These are phyloP conservation scores for Russula sp. DNA, from an alignment of 768 basidiomycete species.

Conservation along the genomic window DNA sequence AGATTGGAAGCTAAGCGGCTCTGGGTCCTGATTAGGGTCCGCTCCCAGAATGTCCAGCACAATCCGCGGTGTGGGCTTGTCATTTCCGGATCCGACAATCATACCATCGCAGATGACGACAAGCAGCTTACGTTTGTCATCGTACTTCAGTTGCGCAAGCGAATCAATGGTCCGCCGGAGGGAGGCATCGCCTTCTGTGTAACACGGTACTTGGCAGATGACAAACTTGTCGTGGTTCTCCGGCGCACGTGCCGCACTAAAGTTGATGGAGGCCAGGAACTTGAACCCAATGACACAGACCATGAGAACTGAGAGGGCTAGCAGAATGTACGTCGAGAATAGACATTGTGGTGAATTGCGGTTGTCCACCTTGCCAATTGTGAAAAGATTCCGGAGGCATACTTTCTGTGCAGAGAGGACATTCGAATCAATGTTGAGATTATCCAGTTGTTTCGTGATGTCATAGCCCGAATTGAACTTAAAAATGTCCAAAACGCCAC, in stretches of 20 bases:
- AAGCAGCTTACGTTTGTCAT: slow-evolving; percentile 94
- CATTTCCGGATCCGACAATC: slow-evolving; percentile 96
- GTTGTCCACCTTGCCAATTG: slow-evolving; percentile 86
- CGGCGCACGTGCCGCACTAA: slow-evolving; percentile 69
- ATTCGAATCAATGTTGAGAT: slow-evolving; percentile 50
- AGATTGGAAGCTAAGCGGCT: slow-evolving; percentile 89
- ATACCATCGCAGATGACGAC: slow-evolving; percentile 96
- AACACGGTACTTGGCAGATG: slow-evolving; percentile 97
- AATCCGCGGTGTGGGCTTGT: slow-evolving; percentile 91
- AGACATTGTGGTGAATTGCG: slow-evolving; percentile 87
- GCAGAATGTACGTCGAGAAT: slow-evolving; percentile 86
- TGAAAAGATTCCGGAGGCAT: slow-evolving; percentile 90
- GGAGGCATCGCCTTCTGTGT: slow-evolving; percentile 90
- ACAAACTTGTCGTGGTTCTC: slow-evolving; percentile 97
- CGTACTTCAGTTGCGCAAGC: slow-evolving; percentile 88
- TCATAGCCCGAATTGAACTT: slow-evolving; percentile 66
- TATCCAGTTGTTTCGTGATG: slow-evolving; percentile 67
- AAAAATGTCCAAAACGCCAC: slow-evolving; percentile 67
- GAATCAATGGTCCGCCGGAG: slow-evolving; percentile 88
- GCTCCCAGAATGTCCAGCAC: slow-evolving; percentile 95
- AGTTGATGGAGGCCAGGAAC: slow-evolving; percentile 86
- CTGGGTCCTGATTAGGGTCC: slow-evolving; percentile 88
- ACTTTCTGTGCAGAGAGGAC: slow-evolving; percentile 68
- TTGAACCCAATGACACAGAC: slow-evolving; percentile 94
- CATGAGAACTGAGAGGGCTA: slow-evolving; percentile 87